phyloP scores from a whole-genome alignment of 1,284 basidiomycete genomes.

The Testicularia cyperi region DNA sequence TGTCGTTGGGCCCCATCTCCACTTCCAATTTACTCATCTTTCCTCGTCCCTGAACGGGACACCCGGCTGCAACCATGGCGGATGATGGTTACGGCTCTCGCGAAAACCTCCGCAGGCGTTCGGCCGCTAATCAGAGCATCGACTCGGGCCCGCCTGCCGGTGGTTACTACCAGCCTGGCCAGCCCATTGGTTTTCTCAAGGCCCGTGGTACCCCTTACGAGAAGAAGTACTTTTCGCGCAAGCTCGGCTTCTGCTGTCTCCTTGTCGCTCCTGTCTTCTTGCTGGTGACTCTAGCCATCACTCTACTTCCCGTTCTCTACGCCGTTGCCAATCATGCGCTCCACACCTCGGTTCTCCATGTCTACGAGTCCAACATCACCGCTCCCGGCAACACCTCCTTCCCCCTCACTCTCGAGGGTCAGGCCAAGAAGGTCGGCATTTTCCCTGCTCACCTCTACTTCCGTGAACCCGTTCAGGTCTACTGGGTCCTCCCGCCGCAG shows the following conservation, averaged over 20 bases:
- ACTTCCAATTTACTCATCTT: not conserved
- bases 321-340: constrained; percentile 60
- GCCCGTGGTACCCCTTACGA: constrained; percentile 57
- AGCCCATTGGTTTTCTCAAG: constrained; percentile 49
- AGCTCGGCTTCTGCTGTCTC: constrained; percentile 52
- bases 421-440: constrained; percentile 59
- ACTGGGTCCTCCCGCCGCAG: constrained; percentile 56
- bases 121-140: constrained; percentile 16
- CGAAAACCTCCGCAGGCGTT: constrained; percentile 39
- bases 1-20: too few species aligned
- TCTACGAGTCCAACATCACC: constrained; percentile 60
- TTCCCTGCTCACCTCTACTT: constrained; percentile 61
- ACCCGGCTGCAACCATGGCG: constrained; percentile 29
- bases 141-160: constrained; percentile 22
- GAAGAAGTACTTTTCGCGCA: constrained; percentile 55
- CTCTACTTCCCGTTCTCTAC: constrained; percentile 57
- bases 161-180: constrained; percentile 44
- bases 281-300: constrained; percentile 50
- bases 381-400: constrained; percentile 53
- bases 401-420: constrained; percentile 58
- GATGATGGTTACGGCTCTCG: constrained; percentile 41
- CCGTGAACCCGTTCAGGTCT: constrained; percentile 56
- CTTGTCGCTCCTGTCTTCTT: constrained; percentile 45
- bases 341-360: constrained; percentile 54
- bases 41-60: too few species aligned